Evolutionary conservation across 2,329 filamentous ascomycete genomes (phyloP), one percentile per base, ranked within the genome.

Genomic region (Aspergillus uvarum): DNA sequence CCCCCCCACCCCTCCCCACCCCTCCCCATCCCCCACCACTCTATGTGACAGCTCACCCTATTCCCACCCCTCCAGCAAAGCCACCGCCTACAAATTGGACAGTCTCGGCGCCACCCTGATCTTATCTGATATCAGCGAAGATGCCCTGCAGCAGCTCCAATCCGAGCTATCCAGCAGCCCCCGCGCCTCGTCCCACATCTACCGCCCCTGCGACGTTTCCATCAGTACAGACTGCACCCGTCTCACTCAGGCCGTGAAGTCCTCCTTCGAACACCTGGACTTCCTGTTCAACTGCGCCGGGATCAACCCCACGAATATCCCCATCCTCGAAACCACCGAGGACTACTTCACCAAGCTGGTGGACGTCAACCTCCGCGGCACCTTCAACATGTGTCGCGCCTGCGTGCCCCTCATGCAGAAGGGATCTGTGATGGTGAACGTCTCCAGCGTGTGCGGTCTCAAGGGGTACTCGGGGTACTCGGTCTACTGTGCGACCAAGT

Each of bases 321-420:
- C 75, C 3, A 72, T 81, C 29, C 74, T 72, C 32, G 69, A 76
- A 4, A 77, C 76, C 1, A 72, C 73, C 2, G 79, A 84, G 58
- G 80, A 71, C 11, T 84, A 81, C 64, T 82, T 76, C 70, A 76
- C 80, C 62, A 77, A 74, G 49, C 69, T 83, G 7, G 69, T 83
- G 22, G 74, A 76, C 55, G 76, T 76, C 0, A 83, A 83, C 59
- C 63, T 83, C 11, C 76, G 76, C 38, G 79, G 79, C 7, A 74
- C 76, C 1, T 82, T 78, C 62, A 77, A 79, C 59, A 71, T 81
- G 2, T 81, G 78, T 1, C 73, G 78, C 21, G 77, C 76, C 2
- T 72, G 67, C 3, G 72, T 79, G 1, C 78, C 80, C 8, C 72
- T 81, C 58, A 59, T 79, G 51, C 62, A 64, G 8, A n/a, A 53